Conservation (phyloP, 139 green algal species). For the Nannochloris sp. region DNA sequence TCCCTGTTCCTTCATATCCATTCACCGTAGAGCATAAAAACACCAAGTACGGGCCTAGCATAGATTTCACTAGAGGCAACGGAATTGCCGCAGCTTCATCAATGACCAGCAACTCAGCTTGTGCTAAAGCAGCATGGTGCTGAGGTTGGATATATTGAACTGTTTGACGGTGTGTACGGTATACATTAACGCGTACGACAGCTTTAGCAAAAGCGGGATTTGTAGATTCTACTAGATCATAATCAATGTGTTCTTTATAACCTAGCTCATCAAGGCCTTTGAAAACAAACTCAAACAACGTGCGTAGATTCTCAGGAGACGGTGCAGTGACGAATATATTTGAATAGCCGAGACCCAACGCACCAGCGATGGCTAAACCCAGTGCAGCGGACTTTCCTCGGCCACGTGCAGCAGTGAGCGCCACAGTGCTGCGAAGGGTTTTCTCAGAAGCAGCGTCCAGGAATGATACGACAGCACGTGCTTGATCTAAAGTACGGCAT, state of each 20-base stretch:
- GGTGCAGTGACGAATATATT: slow-evolving; percentile 99
- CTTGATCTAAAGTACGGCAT: slow-evolving; percentile 74
- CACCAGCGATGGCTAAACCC: slow-evolving; percentile 74
- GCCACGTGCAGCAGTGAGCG: slow-evolving; percentile 85
- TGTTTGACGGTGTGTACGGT: slow-evolving; percentile 74
- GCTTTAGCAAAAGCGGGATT: slow-evolving; percentile 86
- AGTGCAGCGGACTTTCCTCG: slow-evolving; percentile 91
- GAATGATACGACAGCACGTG: slow-evolving; percentile 89
- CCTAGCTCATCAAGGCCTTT: slow-evolving; percentile 82
- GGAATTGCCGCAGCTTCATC: slow-evolving; percentile 96
- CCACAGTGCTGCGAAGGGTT: slow-evolving; percentile 89
- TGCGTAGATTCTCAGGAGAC: slow-evolving; percentile 93
- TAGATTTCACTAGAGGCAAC: slow-evolving; percentile 81
- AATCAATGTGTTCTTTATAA: slow-evolving; percentile 76
- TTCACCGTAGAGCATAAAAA: slow-evolving; percentile 93
- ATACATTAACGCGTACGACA: slow-evolving; percentile 91
- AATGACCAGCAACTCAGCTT: slow-evolving; percentile 97
- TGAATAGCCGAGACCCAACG: slow-evolving; percentile 84
- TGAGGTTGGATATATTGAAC: slow-evolving; percentile 94
- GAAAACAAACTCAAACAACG: slow-evolving; percentile 97
- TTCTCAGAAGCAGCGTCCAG: slow-evolving; percentile 94
- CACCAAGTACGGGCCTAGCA: slow-evolving; percentile 96
- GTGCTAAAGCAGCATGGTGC: slow-evolving; percentile 68
- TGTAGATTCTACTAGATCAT: slow-evolving; percentile 89
- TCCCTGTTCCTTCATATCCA: slow-evolving; percentile 94